Evolutionary conservation across 2,329 filamentous ascomycete species (phyloP).

Genomic region (Taxawa tesnikishii): DNA sequence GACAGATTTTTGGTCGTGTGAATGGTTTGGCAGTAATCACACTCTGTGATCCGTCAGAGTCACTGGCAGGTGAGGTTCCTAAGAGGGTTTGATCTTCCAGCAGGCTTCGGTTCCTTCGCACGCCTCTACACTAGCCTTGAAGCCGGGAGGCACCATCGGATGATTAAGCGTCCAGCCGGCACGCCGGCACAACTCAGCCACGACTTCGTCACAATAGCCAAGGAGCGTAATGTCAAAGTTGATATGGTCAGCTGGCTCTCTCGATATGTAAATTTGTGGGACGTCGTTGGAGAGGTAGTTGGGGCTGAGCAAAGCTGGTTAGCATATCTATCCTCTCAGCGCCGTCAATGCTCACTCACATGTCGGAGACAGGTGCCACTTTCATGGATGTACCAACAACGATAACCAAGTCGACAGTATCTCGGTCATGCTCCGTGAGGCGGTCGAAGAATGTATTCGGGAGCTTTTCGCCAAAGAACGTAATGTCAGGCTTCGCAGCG

Average conservation of each 20-base stretch:
- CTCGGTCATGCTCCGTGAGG: slow-evolving; percentile 68
- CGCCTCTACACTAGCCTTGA: too few species aligned
- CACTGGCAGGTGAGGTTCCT: too few species aligned
- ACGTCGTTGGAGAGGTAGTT: slow-evolving; percentile 17
- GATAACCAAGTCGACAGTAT: slow-evolving; percentile 75
- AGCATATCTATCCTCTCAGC: too few species aligned
- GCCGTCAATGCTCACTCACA: slow-evolving; percentile 25
- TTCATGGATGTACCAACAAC: slow-evolving; percentile 95
- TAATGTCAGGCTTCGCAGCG: slow-evolving; percentile 69
- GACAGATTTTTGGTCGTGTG: too few species aligned
- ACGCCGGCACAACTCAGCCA: slow-evolving; percentile 71
- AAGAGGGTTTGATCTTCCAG: too few species aligned
- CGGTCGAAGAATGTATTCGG: slow-evolving; percentile 73
- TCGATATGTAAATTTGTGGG: slow-evolving; percentile 22
- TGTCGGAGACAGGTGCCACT: slow-evolving; percentile 87
- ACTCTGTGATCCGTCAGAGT: too few species aligned
- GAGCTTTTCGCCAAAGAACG: slow-evolving; percentile 88
- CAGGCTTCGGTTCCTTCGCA: too few species aligned
- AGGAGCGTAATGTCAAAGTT: slow-evolving; percentile 94
- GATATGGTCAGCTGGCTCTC: slow-evolving; percentile 65
- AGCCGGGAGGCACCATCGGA: slow-evolving; percentile 2
- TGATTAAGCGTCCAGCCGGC: slow-evolving; percentile 60
- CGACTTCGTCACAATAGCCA: slow-evolving; percentile 87
- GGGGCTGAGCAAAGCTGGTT: slow-evolving; percentile 7
- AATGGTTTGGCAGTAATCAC: too few species aligned